Evolutionary conservation across 1,139 yeast genomes (phyloP).

Genomic region (Oligophagozyma castellii): DNA sequence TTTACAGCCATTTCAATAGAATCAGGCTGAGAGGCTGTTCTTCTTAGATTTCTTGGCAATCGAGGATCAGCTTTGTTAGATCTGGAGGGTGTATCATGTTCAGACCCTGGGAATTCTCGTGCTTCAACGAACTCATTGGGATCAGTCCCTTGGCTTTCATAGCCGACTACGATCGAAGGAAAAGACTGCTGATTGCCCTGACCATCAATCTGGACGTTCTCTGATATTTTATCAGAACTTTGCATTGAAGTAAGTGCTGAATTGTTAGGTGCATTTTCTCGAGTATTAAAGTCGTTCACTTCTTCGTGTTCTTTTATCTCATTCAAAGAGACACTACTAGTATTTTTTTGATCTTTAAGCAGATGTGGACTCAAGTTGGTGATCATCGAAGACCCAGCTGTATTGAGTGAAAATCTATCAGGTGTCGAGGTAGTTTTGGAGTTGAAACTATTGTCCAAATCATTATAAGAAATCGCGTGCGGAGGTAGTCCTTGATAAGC

Average conservation of each 20-base stretch:
- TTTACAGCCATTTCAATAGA: slow-evolving; percentile 1
- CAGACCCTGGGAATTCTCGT: background rate
- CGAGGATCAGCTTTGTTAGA: slow-evolving; percentile 4
- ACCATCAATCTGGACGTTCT: slow-evolving; percentile 9
- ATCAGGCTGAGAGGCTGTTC: slow-evolving; percentile 20
- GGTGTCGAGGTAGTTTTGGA: too few species aligned
- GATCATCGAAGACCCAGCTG: too few species aligned
- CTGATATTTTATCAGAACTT: slow-evolving; percentile 4
- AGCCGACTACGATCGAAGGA: slow-evolving; percentile 16
- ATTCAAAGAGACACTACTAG: slow-evolving; percentile 18
- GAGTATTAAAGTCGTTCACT: slow-evolving; percentile 12
- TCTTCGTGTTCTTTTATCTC: slow-evolving; percentile 23
- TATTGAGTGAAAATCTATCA: too few species aligned
- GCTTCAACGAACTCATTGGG: background rate
- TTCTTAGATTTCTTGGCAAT: slow-evolving; percentile 11
- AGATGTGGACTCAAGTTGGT: slow-evolving; percentile 5
- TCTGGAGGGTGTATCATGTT: background rate
- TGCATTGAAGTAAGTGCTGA: slow-evolving; percentile 1
- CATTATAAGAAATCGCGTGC: slow-evolving; percentile 12
- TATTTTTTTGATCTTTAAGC: slow-evolving; percentile 9
- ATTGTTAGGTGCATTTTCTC: slow-evolving; percentile 1
- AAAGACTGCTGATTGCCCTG: slow-evolving; percentile 6
- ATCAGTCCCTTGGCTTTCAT: slow-evolving; percentile 3
- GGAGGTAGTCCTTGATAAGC: slow-evolving; percentile 12
- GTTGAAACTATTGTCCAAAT: slow-evolving; percentile 5